A percentile compares a stretch with the other conserved stretches of the same genome.
Evolutionary conservation across 2,329 filamentous ascomycete species (phyloP).

Genomic region (Paraconiothyrium sp.): DNA sequence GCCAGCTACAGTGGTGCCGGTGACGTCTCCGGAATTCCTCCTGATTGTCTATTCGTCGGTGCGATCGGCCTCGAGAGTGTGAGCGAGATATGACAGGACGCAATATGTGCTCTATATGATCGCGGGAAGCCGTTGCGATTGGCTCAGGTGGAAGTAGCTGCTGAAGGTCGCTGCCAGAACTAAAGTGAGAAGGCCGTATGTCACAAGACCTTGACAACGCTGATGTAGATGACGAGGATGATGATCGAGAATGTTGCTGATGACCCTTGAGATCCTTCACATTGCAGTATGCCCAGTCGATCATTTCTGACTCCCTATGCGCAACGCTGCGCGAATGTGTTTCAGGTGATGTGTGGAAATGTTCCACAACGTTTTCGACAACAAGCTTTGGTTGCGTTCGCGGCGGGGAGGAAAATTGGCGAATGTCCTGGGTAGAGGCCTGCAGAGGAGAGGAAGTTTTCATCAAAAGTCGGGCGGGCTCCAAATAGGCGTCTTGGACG

Average conservation of each 20-base stretch:
- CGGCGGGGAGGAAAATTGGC: slow-evolving; percentile 18
- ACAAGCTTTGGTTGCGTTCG: background rate
- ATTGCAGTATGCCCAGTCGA: slow-evolving; percentile 43
- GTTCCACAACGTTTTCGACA: background rate
- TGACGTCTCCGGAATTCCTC: slow-evolving; percentile 21
- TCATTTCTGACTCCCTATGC: slow-evolving; percentile 27
- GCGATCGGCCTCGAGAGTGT: slow-evolving; percentile 37
- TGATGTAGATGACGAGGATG: slow-evolving; percentile 20
- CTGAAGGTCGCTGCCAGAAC: slow-evolving; percentile 31
- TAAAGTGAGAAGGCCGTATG: slow-evolving; percentile 22
- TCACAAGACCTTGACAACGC: slow-evolving; percentile 18
- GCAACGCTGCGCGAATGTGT: slow-evolving; percentile 19
- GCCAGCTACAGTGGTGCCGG: slow-evolving; percentile 21
- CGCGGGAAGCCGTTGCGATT: slow-evolving; percentile 31
- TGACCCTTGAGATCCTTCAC: slow-evolving; percentile 4
- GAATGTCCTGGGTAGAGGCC: slow-evolving; percentile 22
- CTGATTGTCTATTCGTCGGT: slow-evolving; percentile 19
- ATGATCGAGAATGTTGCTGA: background rate
- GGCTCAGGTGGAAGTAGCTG: slow-evolving; percentile 34
- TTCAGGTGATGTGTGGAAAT: background rate
- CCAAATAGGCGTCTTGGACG: slow-evolving; percentile 42
- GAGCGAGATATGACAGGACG: slow-evolving; percentile 34
- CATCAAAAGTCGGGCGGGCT: slow-evolving; percentile 34
- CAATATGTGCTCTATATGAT: slow-evolving; percentile 43
- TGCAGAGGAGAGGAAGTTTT: slow-evolving; percentile 31